Base-by-base conservation (phyloP, 1,284 basidiomycete species). In the Earliella scabrosa region DNA sequence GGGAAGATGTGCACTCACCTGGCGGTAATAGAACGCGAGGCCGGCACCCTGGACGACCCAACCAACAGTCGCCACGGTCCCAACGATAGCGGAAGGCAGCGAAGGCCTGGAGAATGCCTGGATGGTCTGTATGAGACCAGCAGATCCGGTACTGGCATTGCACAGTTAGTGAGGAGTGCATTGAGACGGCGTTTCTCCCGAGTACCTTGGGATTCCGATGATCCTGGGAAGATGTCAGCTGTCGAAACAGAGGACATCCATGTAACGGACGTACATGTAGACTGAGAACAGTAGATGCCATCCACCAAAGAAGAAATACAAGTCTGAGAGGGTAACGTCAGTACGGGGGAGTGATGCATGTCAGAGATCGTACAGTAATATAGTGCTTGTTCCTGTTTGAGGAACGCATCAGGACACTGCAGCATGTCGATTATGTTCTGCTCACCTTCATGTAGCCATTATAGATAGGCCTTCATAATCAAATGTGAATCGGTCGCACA, bases 281-380 rank as follows among this genome's bases (percentile, higher is more conserved):
- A 95, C 71, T 59, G 92, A 92, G 78, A 92, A 98, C 35, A 93
- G 77, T 54, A 98, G 79, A 75, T 99, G 95, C 81, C 92, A 97
- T 31, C 93, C 96, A 54, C 88, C 83, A 75, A 98, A 98, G 75
- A 97, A 85, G 79, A 97, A 97, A 81, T 93, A 98, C 61, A 95
- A 76, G 78, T 97, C 95, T 95, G 70, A 38, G 59, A 5, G 46
- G 39, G 21, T 38, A 14, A 23, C 16, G 23, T 34, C 10, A 16
- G 29, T 23, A 27, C n/a, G 21, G 18, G 34, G 1, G 11, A 16
- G 3, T 3, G 2, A 21, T 18, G 8, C 35, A 31, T 11, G n/a
- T 2, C 4, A 21, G 18, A 18, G 2, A n/a, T 66, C 86, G 71
- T 75, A 88, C 90, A 93, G 71, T 90, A 93, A 74, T 93, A 92